A percentile compares a stretch with the other conserved stretches of the same genome.
These are phyloP conservation scores for Fereydounia khargensis DNA, from an alignment of 1,284 basidiomycete species.

Conservation along the genomic window DNA sequence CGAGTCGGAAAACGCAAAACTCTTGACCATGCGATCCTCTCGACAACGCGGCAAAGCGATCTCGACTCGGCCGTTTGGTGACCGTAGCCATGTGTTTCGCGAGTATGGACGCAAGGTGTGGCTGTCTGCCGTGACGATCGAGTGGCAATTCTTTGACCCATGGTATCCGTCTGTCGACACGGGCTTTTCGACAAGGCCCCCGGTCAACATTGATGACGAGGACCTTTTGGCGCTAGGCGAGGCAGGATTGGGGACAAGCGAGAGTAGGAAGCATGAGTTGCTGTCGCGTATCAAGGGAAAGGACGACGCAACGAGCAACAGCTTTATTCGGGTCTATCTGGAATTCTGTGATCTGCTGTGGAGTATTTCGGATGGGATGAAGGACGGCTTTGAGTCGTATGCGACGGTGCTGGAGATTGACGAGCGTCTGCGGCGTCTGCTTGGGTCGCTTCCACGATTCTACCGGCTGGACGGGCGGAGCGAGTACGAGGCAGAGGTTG, in stretches of 20 bases:
- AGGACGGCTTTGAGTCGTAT: constrained; percentile 23
- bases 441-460: constrained; percentile 34
- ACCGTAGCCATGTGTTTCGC: constrained; percentile 18
- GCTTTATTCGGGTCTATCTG: constrained; percentile 33
- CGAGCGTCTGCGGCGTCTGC: constrained; percentile 26
- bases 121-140: constrained; percentile 29
- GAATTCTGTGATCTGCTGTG: constrained; percentile 36
- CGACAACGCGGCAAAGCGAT: constrained; percentile 8
- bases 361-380: constrained; percentile 23
- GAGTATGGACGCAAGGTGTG: constrained; percentile 31
- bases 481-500: constrained; percentile 42
- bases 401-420: constrained; percentile 37
- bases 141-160: constrained; percentile 26
- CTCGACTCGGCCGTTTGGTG: constrained; percentile 19
- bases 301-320: constrained; percentile 31
- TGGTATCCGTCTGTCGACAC: constrained; percentile 26
- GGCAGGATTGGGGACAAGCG: too few species aligned
- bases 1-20: constrained; percentile 24
- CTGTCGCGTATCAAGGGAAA: too few species aligned
- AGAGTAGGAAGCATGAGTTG: too few species aligned
- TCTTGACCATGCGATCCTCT: constrained; percentile 31
- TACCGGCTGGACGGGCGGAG: constrained; percentile 36
- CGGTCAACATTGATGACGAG: constrained; percentile 43
- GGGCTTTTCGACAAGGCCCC: constrained; percentile 36
- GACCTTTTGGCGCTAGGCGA: constrained; percentile 9